phyloP scores from a whole-genome alignment of 2,329 filamentous ascomycete genomes.

The Aspergillus floridensis region DNA sequence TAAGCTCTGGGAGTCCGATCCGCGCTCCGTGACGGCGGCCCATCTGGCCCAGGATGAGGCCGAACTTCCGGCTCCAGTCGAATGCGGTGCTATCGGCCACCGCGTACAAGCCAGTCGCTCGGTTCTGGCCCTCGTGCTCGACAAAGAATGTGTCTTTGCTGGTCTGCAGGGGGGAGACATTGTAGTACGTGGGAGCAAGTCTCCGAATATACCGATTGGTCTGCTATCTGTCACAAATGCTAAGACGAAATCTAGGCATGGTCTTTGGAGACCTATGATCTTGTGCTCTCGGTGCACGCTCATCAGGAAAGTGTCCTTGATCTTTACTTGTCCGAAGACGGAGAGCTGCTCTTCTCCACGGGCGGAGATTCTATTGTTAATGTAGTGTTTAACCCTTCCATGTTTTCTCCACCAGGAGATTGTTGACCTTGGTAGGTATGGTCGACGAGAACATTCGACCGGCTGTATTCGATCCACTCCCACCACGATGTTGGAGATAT shows the following conservation, averaged over 20 bases:
- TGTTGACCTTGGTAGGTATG: constrained; percentile 57
- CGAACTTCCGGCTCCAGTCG: constrained; percentile 22
- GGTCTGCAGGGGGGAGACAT: constrained; percentile 94
- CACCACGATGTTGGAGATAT: constrained; percentile 93
- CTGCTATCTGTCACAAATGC: no score
- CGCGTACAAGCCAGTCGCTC: constrained; percentile 43
- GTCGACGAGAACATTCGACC: constrained; percentile 72
- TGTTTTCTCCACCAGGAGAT: not conserved
- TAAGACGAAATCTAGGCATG: constrained; percentile 56
- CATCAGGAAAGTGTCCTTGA: constrained; percentile 90
- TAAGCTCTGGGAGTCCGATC: constrained; percentile 33
- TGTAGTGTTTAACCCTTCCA: constrained; percentile 40
- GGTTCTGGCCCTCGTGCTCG: constrained; percentile 73
- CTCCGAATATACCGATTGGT: not conserved
- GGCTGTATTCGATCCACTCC: constrained; percentile 86
- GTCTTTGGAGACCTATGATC: constrained; percentile 84
- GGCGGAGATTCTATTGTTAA: constrained; percentile 93
- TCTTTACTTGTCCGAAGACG: constrained; percentile 73
- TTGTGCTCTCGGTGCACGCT: constrained; percentile 73
- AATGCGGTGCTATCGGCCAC: constrained; percentile 41
- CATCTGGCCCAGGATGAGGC: constrained; percentile 19
- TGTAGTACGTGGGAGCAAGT: constrained; percentile 51
- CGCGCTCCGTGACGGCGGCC: constrained; percentile 20
- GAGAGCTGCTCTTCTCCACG: constrained; percentile 79
- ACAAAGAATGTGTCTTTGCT: constrained; percentile 78